Conservation (phyloP, 441 rosid species). For the Kokia cookei region DNA sequence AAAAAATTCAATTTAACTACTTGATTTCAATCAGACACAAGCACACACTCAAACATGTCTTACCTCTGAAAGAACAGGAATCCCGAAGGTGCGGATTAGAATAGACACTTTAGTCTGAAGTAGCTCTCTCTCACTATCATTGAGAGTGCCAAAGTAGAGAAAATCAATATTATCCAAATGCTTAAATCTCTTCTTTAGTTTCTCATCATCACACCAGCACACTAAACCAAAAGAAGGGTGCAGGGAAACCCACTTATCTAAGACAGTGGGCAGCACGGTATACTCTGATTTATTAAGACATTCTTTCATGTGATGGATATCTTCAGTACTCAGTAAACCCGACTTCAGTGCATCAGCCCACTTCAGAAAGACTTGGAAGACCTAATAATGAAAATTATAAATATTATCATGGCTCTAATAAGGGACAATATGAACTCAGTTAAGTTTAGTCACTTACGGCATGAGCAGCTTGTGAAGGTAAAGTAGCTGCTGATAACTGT, state of each 20-base stretch:
- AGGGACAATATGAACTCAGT: background rate
- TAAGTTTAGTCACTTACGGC: conserved; percentile 49
- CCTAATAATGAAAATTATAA: conserved; percentile 39
- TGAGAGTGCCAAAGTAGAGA: conserved; percentile 56
- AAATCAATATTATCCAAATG: conserved; percentile 53
- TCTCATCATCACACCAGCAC: conserved; percentile 83
- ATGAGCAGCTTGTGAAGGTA: conserved; percentile 71
- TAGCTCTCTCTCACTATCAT: conserved; percentile 40
- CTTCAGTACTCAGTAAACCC: conserved; percentile 49
- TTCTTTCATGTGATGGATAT: conserved; percentile 51
- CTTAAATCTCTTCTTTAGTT: conserved; percentile 57
- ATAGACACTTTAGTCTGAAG: conserved; percentile 43
- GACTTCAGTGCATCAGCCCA: conserved; percentile 72
- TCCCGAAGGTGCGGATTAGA: conserved; percentile 65
- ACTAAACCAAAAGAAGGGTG: conserved; percentile 80
- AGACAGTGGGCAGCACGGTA: conserved; percentile 71
- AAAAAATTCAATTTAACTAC: background rate
- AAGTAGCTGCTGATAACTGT: conserved; percentile 50
- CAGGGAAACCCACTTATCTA: conserved; percentile 85
- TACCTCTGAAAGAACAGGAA: conserved; percentile 86
- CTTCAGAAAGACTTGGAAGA: conserved; percentile 64
- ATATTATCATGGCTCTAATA: conserved; percentile 12
- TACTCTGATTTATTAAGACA: conserved; percentile 52
- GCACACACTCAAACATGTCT: conserved; percentile 6
- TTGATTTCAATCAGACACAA: background rate